These are phyloP conservation scores for Pugionium dolabratum DNA, from an alignment of 345 rosid species.

Conservation along the genomic window DNA sequence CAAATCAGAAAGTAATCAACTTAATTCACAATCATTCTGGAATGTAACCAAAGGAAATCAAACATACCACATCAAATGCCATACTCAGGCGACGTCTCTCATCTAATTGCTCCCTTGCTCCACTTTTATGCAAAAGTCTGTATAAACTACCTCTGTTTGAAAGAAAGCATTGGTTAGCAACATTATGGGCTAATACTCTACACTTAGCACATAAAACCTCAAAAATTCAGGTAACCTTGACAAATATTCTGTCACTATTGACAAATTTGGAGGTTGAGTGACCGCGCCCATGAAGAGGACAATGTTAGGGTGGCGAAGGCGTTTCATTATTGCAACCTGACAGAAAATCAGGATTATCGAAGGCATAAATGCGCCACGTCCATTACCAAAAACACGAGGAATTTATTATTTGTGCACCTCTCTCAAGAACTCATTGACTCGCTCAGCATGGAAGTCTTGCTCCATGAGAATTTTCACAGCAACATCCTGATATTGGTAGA, in stretches of 20 bases:
- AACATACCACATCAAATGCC: conserved; percentile 97
- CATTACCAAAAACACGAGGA: not conserved
- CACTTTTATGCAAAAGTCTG: conserved; percentile 87
- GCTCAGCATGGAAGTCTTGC: conserved; percentile 91
- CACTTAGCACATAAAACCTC: not conserved
- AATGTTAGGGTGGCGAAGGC: conserved; percentile 96
- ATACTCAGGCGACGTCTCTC: conserved; percentile 90
- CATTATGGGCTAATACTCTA: not conserved
- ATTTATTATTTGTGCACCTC: conserved; percentile 56
- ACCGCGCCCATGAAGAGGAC: conserved; percentile 99
- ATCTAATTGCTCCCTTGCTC: conserved; percentile 79
- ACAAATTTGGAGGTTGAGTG: conserved; percentile 92
- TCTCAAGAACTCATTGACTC: conserved; percentile 85
- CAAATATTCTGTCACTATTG: conserved; percentile 96
- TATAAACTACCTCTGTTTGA: conserved; percentile 90
- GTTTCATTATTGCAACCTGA: conserved; percentile 98
- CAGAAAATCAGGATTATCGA: conserved; percentile 36
- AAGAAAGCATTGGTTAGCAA: conserved; percentile 36
- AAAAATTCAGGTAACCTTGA: conserved; percentile 62
- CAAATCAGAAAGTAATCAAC: conserved; percentile 14
- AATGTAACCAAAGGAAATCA: conserved; percentile 11
- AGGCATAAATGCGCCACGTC: conserved; percentile 10
- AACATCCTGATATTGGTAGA: conserved; percentile 69
- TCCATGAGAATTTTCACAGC: conserved; percentile 99
- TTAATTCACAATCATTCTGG: conserved; percentile 5